Evolutionary conservation across 2,329 filamentous ascomycete species (phyloP).

Genomic region (Nemania diffusa): DNA sequence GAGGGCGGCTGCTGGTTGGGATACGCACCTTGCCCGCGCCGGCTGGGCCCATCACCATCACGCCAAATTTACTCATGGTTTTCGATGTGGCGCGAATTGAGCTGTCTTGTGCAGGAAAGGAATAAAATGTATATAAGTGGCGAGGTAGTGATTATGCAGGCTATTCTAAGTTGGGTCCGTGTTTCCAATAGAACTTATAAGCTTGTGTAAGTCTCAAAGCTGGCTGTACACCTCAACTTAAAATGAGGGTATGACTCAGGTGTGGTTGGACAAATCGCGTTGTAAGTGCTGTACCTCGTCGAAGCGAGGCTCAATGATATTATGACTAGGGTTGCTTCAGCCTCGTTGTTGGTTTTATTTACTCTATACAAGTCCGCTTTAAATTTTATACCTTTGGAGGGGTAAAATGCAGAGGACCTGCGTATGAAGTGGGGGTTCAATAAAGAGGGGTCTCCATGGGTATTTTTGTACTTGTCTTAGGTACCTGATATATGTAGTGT

Average conservation of each 20-base stretch:
- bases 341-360: conserved; percentile 14
- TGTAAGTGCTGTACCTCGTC: background rate
- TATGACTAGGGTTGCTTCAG: conserved; percentile 19
- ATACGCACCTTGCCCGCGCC: conserved; percentile 84
- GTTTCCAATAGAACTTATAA: background rate
- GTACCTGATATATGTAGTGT: too few species aligned
- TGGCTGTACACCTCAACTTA: background rate
- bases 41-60: conserved; percentile 95
- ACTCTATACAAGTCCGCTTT: too few species aligned
- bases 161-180: background rate
- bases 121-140: background rate
- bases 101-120: background rate
- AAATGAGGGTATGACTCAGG: background rate
- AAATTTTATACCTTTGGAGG: conserved; percentile 26
- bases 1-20: background rate
- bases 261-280: background rate
- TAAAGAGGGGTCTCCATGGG: background rate
- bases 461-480: too few species aligned
- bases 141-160: too few species aligned
- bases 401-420: conserved; percentile 19
- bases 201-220: background rate
- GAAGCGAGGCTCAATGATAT: conserved; percentile 1
- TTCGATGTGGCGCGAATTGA: background rate
- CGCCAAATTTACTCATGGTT: conserved; percentile 91
- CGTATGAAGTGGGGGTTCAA: conserved; percentile 14